A percentile compares a stretch with the other conserved stretches of the same genome.
These are phyloP conservation scores for Neurospora tetrasperma DNA, from an alignment of 495 filamentous ascomycete genomes.

Conservation along the genomic window DNA sequence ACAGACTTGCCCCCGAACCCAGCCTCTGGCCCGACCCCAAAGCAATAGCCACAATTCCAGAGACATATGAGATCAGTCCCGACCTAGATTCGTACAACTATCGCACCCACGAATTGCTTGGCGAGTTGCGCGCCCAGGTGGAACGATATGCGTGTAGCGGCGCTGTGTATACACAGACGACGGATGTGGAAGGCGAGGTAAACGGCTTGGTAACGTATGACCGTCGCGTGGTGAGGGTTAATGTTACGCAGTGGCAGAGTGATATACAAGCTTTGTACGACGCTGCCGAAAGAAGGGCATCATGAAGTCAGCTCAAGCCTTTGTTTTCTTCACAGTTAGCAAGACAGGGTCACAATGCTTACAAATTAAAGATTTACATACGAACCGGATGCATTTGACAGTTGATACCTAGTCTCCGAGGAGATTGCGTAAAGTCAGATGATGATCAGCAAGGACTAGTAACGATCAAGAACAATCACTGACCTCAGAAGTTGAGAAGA, in stretches of 20 bases:
- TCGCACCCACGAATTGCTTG: conserved; percentile 41
- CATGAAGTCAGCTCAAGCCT: background rate
- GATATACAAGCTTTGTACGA: conserved; percentile 52
- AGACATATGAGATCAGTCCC: conserved; percentile 55
- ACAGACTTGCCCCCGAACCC: conserved; percentile 5
- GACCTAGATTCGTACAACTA: conserved; percentile 54
- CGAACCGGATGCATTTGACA: background rate
- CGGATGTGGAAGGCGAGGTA: conserved; percentile 65
- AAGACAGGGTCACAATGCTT: background rate
- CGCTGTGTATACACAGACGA: conserved; percentile 56
- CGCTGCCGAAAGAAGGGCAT: conserved; percentile 30
- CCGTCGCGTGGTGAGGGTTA: conserved; percentile 41
- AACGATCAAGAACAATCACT: background rate
- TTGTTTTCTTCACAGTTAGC: background rate
- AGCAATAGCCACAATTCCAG: conserved; percentile 47
- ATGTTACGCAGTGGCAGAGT: conserved; percentile 46
- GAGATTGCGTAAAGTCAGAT: background rate
- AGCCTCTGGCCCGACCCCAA: conserved; percentile 46
- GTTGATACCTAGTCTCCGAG: background rate
- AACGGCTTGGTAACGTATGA: conserved; percentile 63
- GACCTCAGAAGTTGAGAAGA: background rate
- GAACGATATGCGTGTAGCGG: conserved; percentile 47
- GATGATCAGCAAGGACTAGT: background rate
- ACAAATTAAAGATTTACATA: background rate
- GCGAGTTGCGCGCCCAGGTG: conserved; percentile 49